Evolutionary conservation across 768 basidiomycete species (phyloP).

Genomic region (Mrakia hoshinonis): DNA sequence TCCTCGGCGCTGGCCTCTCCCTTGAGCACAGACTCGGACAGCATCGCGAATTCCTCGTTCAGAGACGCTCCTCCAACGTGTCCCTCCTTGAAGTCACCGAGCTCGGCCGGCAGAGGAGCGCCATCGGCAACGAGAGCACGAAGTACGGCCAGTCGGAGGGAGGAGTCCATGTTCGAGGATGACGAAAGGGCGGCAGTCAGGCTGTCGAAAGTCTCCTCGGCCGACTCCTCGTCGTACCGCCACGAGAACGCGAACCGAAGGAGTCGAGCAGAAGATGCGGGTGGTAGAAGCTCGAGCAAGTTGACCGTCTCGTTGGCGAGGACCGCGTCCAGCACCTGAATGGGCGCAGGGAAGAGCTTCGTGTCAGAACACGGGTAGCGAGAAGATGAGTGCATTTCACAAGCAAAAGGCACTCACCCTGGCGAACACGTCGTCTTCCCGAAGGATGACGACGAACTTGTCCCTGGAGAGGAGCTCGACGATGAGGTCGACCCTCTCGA

Average conservation of each 20-base stretch:
- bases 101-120: not conserved
- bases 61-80: not conserved
- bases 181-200: constrained; percentile 7
- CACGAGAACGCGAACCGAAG: constrained; percentile 13
- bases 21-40: not conserved
- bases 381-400: no score
- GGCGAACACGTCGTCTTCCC: constrained; percentile 23
- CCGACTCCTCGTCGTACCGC: constrained; percentile 8
- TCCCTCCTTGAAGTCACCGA: not conserved
- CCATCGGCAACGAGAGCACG: constrained; percentile 12
- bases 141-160: constrained; percentile 6
- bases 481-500: constrained; percentile 7
- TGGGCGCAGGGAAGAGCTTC: not conserved
- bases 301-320: constrained; percentile 16
- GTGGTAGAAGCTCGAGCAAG: constrained; percentile 5
- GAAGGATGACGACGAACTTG: constrained; percentile 13
- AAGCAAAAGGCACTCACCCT: constrained; percentile 7
- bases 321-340: constrained; percentile 15
- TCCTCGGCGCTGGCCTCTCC: constrained; percentile 14
- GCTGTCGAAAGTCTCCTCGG: not conserved
- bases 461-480: constrained; percentile 3
- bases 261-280: constrained; percentile 1
- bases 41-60: not conserved
- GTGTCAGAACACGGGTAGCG: no score
- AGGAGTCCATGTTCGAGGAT: not conserved